Evolutionary conservation across 148 eudicot genomes (phyloP).

Genomic region (Selenicereus undatus): DNA sequence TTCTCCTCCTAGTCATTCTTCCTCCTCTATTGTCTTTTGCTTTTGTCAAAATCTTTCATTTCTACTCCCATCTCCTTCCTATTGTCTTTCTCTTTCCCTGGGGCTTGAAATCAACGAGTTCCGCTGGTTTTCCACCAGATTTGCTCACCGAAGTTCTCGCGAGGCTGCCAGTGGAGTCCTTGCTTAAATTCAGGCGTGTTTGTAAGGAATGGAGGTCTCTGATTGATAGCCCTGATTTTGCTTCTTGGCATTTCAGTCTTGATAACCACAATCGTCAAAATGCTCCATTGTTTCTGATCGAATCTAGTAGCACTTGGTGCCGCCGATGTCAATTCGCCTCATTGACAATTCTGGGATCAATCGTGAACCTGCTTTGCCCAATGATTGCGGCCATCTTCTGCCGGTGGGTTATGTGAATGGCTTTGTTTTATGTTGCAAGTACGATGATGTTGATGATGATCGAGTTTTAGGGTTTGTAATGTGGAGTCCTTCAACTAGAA

Average conservation of each 20-base stretch:
- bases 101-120: neutral
- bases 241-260: neutral
- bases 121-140: neutral
- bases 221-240: neutral
- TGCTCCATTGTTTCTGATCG: neutral
- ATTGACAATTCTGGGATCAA: neutral
- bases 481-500: neutral
- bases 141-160: neutral
- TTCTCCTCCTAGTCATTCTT: no score
- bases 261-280: neutral
- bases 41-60: no score
- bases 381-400: neutral
- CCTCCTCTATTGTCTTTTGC: no score
- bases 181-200: neutral
- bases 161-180: neutral
- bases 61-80: no score
- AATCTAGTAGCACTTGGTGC: neutral
- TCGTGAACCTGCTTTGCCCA: neutral
- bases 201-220: neutral
- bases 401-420: neutral
- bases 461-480: neutral
- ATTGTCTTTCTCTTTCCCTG: no score
- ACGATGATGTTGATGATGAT: neutral
- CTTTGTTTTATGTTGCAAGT: neutral
- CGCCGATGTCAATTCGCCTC: neutral